phyloP scores from a whole-genome alignment of 192 early-diverging fungal genomes.

The Glomus cerebriforme region DNA sequence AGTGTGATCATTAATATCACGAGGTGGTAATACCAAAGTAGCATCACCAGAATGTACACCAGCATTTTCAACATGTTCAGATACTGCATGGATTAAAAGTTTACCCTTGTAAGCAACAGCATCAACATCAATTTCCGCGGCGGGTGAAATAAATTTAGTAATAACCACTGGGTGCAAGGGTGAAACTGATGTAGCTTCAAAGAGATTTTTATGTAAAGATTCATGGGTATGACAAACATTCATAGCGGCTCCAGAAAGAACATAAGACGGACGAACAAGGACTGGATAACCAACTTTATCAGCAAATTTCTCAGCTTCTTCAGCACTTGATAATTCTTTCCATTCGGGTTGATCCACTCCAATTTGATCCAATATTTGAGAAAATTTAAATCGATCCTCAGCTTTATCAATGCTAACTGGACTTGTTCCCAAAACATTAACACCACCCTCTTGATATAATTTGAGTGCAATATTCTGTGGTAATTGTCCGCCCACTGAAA shows the following conservation, averaged over 20 bases:
- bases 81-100: conserved; percentile 90
- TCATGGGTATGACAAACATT: conserved; percentile 66
- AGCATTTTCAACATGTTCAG: conserved; percentile 99
- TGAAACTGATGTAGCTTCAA: conserved; percentile 89
- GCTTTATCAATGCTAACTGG: conserved; percentile 97
- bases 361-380: conserved; percentile 92
- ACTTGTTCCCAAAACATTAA: conserved; percentile 92
- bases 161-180: conserved; percentile 96
- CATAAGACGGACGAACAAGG: conserved; percentile 96
- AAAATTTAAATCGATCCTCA: conserved; percentile 98
- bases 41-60: conserved; percentile 99
- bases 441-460: conserved; percentile 86
- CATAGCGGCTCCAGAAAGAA: conserved; percentile 99
- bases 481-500: conserved; percentile 96
- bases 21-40: conserved; percentile 92
- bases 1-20: conserved; percentile 93
- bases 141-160: conserved; percentile 97
- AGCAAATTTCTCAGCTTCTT: conserved; percentile 87
- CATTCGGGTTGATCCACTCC: conserved; percentile 97
- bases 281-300: conserved; percentile 91
- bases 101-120: conserved; percentile 95
- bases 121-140: conserved; percentile 99
- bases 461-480: conserved; percentile 98
- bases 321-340: conserved; percentile 91
- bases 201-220: conserved; percentile 84